These are phyloP conservation scores for Chaetomium globosum DNA, from an alignment of 2,329 filamentous ascomycete genomes.

Conservation along the genomic window DNA sequence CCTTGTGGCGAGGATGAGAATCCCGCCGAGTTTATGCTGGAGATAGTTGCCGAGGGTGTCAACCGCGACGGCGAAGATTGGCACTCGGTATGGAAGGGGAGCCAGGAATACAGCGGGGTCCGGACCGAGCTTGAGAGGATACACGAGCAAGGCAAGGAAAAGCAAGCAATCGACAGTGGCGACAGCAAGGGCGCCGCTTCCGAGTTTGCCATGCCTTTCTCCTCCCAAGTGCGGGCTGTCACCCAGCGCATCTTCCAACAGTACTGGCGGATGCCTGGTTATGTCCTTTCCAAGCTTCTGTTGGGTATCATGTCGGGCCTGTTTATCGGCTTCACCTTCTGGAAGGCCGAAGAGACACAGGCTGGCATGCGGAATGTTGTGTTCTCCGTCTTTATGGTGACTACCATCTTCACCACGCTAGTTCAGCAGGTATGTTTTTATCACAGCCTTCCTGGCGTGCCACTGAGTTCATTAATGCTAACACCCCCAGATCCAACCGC, in stretches of 20 bases:
- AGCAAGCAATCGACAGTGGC: not conserved
- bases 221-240: conserved; percentile 65
- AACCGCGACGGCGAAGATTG: conserved; percentile 58
- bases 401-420: conserved; percentile 72
- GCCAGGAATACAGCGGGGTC: conserved; percentile 54
- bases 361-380: conserved; percentile 75
- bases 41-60: conserved; percentile 49
- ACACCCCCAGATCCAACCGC: conserved; percentile 64
- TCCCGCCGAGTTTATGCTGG: conserved; percentile 75
- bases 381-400: conserved; percentile 74
- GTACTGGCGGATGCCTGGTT: conserved; percentile 79
- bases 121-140: conserved; percentile 66
- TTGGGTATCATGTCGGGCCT: conserved; percentile 63
- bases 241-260: conserved; percentile 74
- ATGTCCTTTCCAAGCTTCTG: conserved; percentile 72
- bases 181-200: conserved; percentile 43
- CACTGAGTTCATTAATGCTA: not conserved
- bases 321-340: conserved; percentile 78
- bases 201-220: conserved; percentile 79
- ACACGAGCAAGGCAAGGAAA: conserved; percentile 43
- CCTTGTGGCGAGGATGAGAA: conserved; percentile 65
- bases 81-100: conserved; percentile 66
- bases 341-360: conserved; percentile 53
- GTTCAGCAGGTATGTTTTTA: conserved; percentile 58
- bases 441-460: not conserved